Base-by-base conservation (phyloP, 2,329 filamentous ascomycete genomes). In the Pseudogymnoascus sp. region DNA sequence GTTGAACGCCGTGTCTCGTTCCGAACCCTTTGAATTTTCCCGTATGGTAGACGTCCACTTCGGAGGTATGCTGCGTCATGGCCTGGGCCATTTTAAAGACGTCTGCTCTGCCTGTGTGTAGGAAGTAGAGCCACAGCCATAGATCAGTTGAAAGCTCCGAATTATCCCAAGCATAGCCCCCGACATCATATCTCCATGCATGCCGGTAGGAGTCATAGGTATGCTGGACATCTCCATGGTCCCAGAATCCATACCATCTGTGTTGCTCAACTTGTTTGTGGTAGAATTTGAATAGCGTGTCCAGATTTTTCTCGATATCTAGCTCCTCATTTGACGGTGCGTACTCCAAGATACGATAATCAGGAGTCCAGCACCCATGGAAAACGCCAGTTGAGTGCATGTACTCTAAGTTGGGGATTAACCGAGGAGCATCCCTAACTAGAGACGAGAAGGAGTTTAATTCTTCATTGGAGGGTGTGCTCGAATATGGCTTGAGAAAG, bases 151-250 rank as follows among this genome's bases (percentile, higher is more conserved):
- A 87, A 0, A 87, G 76, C 69, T 87, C 84, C 0, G 82, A 84
- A 68, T 87, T 87, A 59, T 87, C 84, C 85, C 85, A 87, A 0
- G 83, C 84, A 64, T 83, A 87, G 0, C 85, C 85, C 2, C 85
- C 84, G 19, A 87, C 72, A 57, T 87, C 85, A 63, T 87, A 87
- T 1, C 83, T 78, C 85, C 85, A 87, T 0, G 77, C 77, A 66
- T 87, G 84, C 4, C 84, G 76, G 69, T 86, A 80, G 0, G 71
- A 66, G 60, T 87, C 84, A 65, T 87, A 87, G 0, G 83, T 82
- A 68, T 87, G 85, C 77, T 84, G 83, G 36, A 87, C 78, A 66
- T 87, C 85, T 1, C 85, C 85, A 63, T 85, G 77, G 65, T 87
- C 84, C 72, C 80, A 81, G 74, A 87, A 87, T 0, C 85, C 85